These are phyloP conservation scores for Sporothrix schenckii DNA, from an alignment of 2,329 filamentous ascomycete genomes.

Conservation along the genomic window DNA sequence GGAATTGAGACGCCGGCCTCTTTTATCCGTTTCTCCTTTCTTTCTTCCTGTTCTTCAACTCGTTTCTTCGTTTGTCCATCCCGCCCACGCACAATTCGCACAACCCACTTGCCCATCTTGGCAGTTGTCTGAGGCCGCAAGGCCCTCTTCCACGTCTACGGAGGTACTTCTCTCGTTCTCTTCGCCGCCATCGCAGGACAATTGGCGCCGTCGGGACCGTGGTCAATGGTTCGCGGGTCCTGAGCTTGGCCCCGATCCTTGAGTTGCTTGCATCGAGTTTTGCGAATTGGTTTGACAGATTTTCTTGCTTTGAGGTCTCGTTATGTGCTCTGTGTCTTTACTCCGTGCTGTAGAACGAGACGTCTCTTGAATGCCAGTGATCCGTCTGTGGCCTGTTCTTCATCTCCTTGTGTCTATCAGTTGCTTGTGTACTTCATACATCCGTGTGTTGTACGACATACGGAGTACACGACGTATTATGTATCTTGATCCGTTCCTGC, in stretches of 20 bases:
- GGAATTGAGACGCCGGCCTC: background rate
- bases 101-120: background rate
- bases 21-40: background rate
- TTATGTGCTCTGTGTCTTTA: background rate
- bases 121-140: conserved; percentile 11
- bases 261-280: background rate
- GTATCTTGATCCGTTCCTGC: background rate
- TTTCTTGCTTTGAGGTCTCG: conserved; percentile 16
- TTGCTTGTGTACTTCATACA: background rate
- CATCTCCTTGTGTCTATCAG: background rate
- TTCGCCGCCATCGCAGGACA: conserved; percentile 6
- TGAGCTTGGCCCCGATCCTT: background rate
- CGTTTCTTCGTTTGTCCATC: background rate
- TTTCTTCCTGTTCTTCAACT: background rate
- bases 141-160: background rate
- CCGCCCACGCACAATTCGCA: background rate
- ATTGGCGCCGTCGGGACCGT: conserved; percentile 15
- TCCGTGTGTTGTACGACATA: too few relatives aligned
- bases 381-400: background rate
- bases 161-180: background rate
- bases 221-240: background rate
- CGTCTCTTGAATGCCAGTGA: background rate
- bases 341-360: background rate
- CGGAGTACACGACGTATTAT: too few relatives aligned
- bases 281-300: background rate